Base-by-base conservation (phyloP, 257 asterid genomes). In the Solanum rostratum region DNA sequence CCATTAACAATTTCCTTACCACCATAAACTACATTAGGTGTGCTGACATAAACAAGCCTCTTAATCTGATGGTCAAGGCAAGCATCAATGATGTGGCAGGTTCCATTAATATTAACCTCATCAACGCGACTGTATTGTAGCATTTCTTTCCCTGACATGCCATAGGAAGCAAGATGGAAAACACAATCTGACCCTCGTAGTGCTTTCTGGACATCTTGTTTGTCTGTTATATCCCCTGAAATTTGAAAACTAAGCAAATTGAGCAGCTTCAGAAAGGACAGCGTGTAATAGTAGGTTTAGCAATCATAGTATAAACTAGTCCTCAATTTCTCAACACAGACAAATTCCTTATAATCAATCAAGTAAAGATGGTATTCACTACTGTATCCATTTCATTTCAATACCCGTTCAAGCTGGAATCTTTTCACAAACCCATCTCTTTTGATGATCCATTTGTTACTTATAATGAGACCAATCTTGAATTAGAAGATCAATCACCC, bases 141-240 rank as follows among this genome's bases (percentile, higher is more conserved):
- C 99, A 97, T 95, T 81, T 95, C 98, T 88, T 97, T 97, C 60
- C 99, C 99, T 1, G 99, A 97, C 97, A 93, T 95, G 86, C 98
- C 99, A 87, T 86, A 95, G 1, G 98, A 97, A 86, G 98, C 99
- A 27, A 97, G 98, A 90, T 97, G 99, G 92, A 95, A 97, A 74
- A 94, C 97, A 81, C 98, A 97, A 54, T 93, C 97, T 16, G 91
- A 93, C 46, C 98, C 97, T 43, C 84, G 84, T 24, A 95, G 88
- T 45, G 95, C 98, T 89, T 88, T 93, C 1, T 89, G 91, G 4
- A 96, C 98, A 80, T 94, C 95, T 84, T 89, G 88, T 83, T 89
- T 93, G 86, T 70, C 63, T 30, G 93, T 84, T 88, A 96, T 89
- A 89, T 94, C 95, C 79, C 99, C 99, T 96, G 83, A 55, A 78